These are phyloP conservation scores for Rhazya stricta DNA, from an alignment of 257 asterid species.

Conservation along the genomic window DNA sequence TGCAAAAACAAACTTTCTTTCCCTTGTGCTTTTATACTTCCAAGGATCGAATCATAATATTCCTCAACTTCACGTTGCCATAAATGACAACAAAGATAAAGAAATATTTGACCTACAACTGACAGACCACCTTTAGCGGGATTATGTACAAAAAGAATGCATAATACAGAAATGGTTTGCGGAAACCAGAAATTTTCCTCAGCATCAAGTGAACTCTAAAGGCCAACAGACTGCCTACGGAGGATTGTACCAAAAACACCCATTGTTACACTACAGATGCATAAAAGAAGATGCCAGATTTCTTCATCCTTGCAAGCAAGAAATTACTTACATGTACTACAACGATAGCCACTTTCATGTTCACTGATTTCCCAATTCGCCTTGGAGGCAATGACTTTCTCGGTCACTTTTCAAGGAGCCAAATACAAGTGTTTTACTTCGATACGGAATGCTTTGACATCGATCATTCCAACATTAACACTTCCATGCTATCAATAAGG, in stretches of 20 bases:
- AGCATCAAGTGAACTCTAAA: not conserved
- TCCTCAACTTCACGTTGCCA: too few species aligned
- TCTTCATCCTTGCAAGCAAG: conserved; percentile 6
- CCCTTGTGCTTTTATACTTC: too few species aligned
- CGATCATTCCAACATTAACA: not conserved
- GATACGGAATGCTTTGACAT: not conserved
- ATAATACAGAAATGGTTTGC: too few species aligned
- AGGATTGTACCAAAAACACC: not conserved
- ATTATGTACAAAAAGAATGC: too few species aligned
- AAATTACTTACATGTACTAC: not conserved
- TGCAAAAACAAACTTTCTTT: too few species aligned
- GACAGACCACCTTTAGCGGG: too few species aligned
- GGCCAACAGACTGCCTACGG: not conserved
- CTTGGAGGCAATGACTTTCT: not conserved
- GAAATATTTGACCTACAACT: too few species aligned
- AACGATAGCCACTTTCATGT: not conserved
- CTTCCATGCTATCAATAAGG: not conserved
- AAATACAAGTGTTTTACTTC: not conserved
- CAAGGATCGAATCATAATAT: too few species aligned
- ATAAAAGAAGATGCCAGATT: too few species aligned
- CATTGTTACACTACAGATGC: not conserved
- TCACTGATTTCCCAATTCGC: not conserved
- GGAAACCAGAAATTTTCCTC: not conserved
- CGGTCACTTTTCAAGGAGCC: not conserved
- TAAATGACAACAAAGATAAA: too few species aligned